A percentile compares a stretch with the other conserved stretches of the same genome.
phyloP scores from a whole-genome alignment of 2,329 filamentous ascomycete genomes.

The Aspergillus candidus region DNA sequence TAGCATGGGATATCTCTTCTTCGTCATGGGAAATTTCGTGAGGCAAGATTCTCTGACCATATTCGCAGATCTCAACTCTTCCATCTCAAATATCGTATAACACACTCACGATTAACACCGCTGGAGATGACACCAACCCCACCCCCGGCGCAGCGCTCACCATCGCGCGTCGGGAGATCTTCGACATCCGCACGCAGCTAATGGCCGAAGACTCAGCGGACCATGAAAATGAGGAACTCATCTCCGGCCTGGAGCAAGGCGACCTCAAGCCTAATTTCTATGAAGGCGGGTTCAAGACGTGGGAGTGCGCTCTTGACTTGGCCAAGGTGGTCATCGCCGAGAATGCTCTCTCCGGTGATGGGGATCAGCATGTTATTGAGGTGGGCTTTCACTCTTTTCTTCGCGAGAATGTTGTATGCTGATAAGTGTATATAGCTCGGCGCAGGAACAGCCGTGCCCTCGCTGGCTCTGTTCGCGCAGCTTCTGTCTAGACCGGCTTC shows the following conservation, averaged over 20 bases:
- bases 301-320: conserved; percentile 60
- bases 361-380: conserved; percentile 38
- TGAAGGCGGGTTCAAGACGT: conserved; percentile 64
- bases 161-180: conserved; percentile 55
- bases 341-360: conserved; percentile 6
- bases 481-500: conserved; percentile 34
- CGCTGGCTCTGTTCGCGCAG: conserved; percentile 49
- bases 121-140: conserved; percentile 3
- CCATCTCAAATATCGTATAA: conserved; percentile 58
- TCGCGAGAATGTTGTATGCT: background rate
- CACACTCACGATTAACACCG: conserved; percentile 40
- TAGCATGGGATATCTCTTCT: too few relatives aligned
- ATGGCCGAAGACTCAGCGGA: conserved; percentile 52
- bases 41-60: background rate
- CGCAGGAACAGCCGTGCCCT: conserved; percentile 58
- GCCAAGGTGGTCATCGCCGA: conserved; percentile 35
- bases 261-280: conserved; percentile 58
- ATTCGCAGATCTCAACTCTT: conserved; percentile 46
- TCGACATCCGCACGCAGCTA: conserved; percentile 58
- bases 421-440: conserved; percentile 43
- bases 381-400: conserved; percentile 15
- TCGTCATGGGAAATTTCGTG: background rate
- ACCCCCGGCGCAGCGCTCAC: conserved; percentile 11
- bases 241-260: conserved; percentile 47
- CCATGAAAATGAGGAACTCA: conserved; percentile 39